phyloP scores from a whole-genome alignment of 352 stramenopile genomes.

The Pythium monospermum region DNA sequence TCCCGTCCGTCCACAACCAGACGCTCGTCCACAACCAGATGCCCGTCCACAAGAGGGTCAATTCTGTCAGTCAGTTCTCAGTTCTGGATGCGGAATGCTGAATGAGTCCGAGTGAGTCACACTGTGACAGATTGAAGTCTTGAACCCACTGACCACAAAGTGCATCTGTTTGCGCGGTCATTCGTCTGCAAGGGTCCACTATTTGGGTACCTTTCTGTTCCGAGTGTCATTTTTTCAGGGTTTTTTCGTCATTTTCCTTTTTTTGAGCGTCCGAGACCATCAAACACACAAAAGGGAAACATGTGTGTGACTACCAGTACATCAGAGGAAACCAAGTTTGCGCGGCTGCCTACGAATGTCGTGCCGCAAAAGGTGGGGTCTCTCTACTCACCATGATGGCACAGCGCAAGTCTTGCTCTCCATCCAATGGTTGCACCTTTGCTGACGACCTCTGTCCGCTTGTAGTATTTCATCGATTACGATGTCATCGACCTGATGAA shows the following conservation, averaged over 20 bases:
- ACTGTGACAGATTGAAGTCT: too few species aligned
- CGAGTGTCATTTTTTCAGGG: neutral
- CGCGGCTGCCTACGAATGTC: conserved; percentile 52
- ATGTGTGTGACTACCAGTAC: neutral
- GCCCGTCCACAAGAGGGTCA: neutral
- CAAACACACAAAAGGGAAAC: neutral
- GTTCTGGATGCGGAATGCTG: too few species aligned
- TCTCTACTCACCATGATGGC: neutral
- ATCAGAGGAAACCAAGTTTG: conserved; percentile 25
- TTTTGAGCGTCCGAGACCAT: neutral
- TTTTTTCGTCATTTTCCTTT: neutral
- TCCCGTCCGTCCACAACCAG: neutral
- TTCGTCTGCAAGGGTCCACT: conserved; percentile 13
- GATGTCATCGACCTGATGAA: conserved; percentile 72
- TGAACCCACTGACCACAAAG: too few species aligned
- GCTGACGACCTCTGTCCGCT: neutral
- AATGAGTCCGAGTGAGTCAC: too few species aligned
- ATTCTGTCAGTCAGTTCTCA: neutral
- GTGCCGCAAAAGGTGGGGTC: conserved; percentile 47
- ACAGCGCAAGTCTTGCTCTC: neutral
- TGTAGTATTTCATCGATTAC: conserved; percentile 65
- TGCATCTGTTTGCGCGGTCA: neutral
- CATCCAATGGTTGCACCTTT: neutral
- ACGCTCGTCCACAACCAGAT: neutral
- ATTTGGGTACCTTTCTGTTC: conserved; percentile 2